These are phyloP conservation scores for Pseudonitzschia pungens DNA, from an alignment of 108 stramenopile genomes.

Conservation along the genomic window DNA sequence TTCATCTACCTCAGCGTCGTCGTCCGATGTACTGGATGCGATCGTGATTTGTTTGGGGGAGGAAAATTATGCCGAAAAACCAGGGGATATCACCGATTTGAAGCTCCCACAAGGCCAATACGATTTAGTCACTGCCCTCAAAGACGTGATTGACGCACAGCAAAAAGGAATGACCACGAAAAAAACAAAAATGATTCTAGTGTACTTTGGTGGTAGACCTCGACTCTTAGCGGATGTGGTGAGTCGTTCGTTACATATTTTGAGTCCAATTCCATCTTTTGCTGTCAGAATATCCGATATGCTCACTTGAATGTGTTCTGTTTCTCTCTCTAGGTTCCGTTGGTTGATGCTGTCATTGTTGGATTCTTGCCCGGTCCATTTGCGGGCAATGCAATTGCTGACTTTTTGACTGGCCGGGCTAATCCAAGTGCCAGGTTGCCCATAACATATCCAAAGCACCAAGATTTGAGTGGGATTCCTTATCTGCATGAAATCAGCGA, in stretches of 20 bases:
- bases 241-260: neutral
- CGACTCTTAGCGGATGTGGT: constrained; percentile 45
- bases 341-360: constrained; percentile 50
- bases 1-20: neutral
- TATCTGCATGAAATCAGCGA: constrained; percentile 56
- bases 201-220: constrained; percentile 68
- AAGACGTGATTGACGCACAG: constrained; percentile 7
- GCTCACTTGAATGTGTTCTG: neutral
- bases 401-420: constrained; percentile 42
- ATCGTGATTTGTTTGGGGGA: constrained; percentile 80
- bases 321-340: neutral
- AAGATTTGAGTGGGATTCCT: constrained; percentile 58
- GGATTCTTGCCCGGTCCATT: constrained; percentile 65
- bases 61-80: constrained; percentile 81
- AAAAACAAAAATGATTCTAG: constrained; percentile 45
- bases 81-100: constrained; percentile 72
- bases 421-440: constrained; percentile 64
- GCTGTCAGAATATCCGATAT: neutral
- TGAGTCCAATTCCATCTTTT: neutral
- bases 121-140: constrained; percentile 47
- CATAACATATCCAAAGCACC: constrained; percentile 59
- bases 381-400: constrained; percentile 50
- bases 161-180: neutral
- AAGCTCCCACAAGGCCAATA: constrained; percentile 62
- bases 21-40: constrained; percentile 37